These are phyloP conservation scores for Podaxis sp. DNA, from an alignment of 768 basidiomycete species.

Conservation along the genomic window DNA sequence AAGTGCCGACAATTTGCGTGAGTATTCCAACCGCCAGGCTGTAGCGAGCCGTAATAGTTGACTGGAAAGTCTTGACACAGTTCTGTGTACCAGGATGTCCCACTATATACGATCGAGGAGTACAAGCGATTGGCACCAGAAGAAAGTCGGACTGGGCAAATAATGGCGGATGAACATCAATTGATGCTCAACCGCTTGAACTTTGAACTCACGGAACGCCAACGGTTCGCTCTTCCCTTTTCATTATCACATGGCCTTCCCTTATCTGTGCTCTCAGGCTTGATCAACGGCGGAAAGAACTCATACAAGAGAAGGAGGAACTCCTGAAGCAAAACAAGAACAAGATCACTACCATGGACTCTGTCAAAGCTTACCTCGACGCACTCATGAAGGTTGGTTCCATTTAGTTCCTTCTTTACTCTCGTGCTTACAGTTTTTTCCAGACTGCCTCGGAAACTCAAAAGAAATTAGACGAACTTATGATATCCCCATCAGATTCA, in stretches of 20 bases:
- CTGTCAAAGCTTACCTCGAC: slow-evolving; percentile 75
- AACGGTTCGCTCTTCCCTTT: slow-evolving; percentile 50
- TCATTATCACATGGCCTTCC: neutral
- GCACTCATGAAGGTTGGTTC: slow-evolving; percentile 60
- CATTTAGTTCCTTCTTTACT: neutral
- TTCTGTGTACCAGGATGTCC: slow-evolving; percentile 85
- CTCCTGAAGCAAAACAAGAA: slow-evolving; percentile 75
- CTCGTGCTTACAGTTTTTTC: slow-evolving; percentile 11
- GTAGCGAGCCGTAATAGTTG: neutral
- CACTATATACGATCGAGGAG: slow-evolving; percentile 65
- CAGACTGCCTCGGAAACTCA: slow-evolving; percentile 70
- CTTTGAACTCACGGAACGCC: slow-evolving; percentile 85
- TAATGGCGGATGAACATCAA: slow-evolving; percentile 68
- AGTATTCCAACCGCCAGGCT: slow-evolving; percentile 25
- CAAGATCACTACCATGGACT: slow-evolving; percentile 71
- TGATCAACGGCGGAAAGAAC: slow-evolving; percentile 65
- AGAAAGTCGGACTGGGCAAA: slow-evolving; percentile 57
- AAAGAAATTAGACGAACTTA: slow-evolving; percentile 70
- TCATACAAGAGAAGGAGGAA: slow-evolving; percentile 68
- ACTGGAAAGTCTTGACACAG: slow-evolving; percentile 30
- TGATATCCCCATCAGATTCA: slow-evolving; percentile 29
- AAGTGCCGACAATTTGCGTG: slow-evolving; percentile 92
- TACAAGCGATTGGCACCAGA: slow-evolving; percentile 66
- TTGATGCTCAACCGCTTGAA: slow-evolving; percentile 84
- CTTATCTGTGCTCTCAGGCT: slow-evolving; percentile 41